A percentile compares a stretch with the other conserved stretches of the same genome.
phyloP scores from a whole-genome alignment of 768 basidiomycete genomes.

The Leccinellum luteum region DNA sequence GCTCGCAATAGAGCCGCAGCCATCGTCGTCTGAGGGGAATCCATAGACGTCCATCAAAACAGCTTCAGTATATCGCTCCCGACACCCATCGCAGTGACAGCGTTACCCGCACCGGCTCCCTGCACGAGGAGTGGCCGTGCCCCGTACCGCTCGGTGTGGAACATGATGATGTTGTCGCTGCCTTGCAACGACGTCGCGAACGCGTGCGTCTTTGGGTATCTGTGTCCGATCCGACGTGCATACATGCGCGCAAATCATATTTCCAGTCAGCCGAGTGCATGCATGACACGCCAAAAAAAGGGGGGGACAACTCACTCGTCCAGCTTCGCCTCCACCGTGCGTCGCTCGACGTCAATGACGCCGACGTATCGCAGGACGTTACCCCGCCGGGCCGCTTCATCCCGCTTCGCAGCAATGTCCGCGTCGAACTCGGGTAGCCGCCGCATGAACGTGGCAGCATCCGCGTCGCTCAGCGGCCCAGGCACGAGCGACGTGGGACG shows the following conservation, averaged over 20 bases:
- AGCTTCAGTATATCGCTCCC: slow-evolving; percentile 78
- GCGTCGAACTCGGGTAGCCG: slow-evolving; percentile 81
- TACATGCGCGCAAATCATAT: too few species aligned
- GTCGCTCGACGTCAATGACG: slow-evolving; percentile 75
- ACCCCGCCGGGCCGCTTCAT: slow-evolving; percentile 73
- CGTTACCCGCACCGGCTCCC: slow-evolving; percentile 96
- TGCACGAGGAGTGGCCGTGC: slow-evolving; percentile 89
- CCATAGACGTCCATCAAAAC: not conserved
- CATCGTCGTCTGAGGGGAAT: not conserved
- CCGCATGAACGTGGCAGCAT: slow-evolving; percentile 80
- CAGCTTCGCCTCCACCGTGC: slow-evolving; percentile 78
- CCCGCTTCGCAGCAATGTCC: slow-evolving; percentile 72
- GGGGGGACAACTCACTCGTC: slow-evolving; percentile 63
- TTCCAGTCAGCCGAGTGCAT: not conserved
- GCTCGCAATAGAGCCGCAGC: slow-evolving; percentile 4
- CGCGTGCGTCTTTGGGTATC: slow-evolving; percentile 86
- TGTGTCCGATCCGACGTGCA: slow-evolving; percentile 28
- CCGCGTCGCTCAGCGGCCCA: slow-evolving; percentile 59
- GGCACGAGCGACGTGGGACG: slow-evolving; percentile 86
- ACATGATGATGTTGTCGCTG: slow-evolving; percentile 97
- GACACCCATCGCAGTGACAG: slow-evolving; percentile 98
- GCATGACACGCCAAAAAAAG: not conserved
- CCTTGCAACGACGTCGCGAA: slow-evolving; percentile 96
- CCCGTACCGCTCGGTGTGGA: slow-evolving; percentile 91
- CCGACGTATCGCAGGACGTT: slow-evolving; percentile 92